Conservation (phyloP, 108 stramenopile genomes). For the Cyclotella atomus region DNA sequence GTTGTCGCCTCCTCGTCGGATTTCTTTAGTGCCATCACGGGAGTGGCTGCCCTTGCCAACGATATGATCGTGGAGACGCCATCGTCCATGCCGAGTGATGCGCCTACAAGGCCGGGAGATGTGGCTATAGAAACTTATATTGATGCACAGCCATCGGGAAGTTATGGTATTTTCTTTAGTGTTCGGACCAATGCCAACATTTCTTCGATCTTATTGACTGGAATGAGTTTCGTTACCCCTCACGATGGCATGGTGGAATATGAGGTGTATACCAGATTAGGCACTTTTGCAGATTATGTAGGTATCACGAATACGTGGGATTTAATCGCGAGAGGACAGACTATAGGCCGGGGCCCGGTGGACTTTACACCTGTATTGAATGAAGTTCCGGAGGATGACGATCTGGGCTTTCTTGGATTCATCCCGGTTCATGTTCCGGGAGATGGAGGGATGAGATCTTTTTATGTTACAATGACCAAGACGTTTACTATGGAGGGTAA, state of each 20-base stretch:
- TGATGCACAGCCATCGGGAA: constrained; percentile 14
- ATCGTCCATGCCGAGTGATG: constrained; percentile 6
- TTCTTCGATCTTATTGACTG: background rate
- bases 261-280: constrained; percentile 15
- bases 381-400: background rate
- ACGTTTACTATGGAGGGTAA: background rate
- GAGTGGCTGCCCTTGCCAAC: background rate
- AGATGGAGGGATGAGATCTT: constrained; percentile 25
- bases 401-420: constrained; percentile 17
- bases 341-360: constrained; percentile 3
- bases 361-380: constrained; percentile 8
- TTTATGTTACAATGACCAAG: constrained; percentile 29
- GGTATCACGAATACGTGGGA: constrained; percentile 13
- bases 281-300: background rate
- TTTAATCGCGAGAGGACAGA: constrained; percentile 21
- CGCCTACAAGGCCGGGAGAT: constrained; percentile 17
- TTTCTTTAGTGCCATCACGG: constrained; percentile 16
- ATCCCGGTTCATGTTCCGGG: constrained; percentile 23
- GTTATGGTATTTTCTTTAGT: constrained; percentile 23
- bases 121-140: constrained; percentile 8
- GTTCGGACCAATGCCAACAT: background rate
- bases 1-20: background rate
- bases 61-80: constrained; percentile 16
- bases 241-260: constrained; percentile 13
- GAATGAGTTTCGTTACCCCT: constrained; percentile 14